Conservation (phyloP, 352 stramenopile genomes). For the Pythium sukuiense region DNA sequence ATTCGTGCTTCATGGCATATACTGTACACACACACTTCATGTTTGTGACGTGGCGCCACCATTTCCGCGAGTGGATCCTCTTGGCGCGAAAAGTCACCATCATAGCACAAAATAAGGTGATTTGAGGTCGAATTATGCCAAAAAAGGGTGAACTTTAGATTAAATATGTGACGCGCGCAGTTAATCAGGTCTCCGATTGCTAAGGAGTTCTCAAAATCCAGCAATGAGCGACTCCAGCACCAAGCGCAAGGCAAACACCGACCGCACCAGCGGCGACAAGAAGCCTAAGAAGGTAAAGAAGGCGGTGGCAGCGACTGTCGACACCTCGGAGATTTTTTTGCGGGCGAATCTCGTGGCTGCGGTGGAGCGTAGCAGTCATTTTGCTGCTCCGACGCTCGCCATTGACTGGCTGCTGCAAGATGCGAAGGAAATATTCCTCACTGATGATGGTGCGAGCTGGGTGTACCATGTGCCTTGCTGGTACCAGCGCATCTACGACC, state of each 20-base stretch:
- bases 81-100: not conserved
- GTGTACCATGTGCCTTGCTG: conserved; percentile 61
- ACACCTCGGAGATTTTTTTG: not conserved
- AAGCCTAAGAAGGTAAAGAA: not conserved
- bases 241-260: not conserved
- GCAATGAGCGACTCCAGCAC: not conserved
- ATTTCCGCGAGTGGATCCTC: not conserved
- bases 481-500: conserved; percentile 39
- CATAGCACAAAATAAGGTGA: not conserved
- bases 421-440: conserved; percentile 27
- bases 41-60: not conserved
- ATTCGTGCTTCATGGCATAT: not conserved
- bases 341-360: conserved; percentile 8
- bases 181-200: not conserved
- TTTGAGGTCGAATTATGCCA: not conserved
- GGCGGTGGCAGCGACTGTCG: not conserved
- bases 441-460: conserved; percentile 44
- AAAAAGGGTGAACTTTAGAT: not conserved
- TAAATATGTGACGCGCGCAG: conserved; percentile 1
- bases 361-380: conserved; percentile 2
- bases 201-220: not conserved
- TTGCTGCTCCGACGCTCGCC: not conserved
- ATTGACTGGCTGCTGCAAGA: not conserved
- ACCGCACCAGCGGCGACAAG: not conserved
- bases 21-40: not conserved